Evolutionary conservation across 495 filamentous ascomycete genomes (phyloP).

Genomic region (Lophiostoma macrostomum): DNA sequence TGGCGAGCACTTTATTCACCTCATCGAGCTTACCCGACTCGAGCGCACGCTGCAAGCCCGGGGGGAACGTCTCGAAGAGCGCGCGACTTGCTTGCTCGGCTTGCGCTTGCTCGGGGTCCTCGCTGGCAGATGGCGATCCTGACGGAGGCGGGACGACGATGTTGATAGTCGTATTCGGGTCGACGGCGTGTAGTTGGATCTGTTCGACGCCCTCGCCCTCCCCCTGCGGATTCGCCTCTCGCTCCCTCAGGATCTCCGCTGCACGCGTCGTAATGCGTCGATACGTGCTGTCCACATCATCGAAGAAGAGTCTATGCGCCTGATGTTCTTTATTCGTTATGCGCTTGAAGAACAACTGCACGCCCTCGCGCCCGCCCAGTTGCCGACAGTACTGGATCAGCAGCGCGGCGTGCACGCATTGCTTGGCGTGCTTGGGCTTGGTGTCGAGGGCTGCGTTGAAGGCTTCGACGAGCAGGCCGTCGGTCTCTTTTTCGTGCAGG

Average conservation of each 20-base stretch:
- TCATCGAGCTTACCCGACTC: conserved; percentile 83
- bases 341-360: conserved; percentile 89
- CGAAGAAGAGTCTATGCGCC: conserved; percentile 84
- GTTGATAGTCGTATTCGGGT: conserved; percentile 88
- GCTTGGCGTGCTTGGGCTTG: conserved; percentile 70
- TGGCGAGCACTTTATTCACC: conserved; percentile 93
- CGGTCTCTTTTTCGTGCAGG: conserved; percentile 81
- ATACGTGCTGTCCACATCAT: conserved; percentile 89
- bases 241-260: conserved; percentile 69
- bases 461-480: conserved; percentile 83
- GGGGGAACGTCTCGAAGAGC: conserved; percentile 80
- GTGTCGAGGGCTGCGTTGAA: conserved; percentile 80
- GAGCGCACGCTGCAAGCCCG: conserved; percentile 75
- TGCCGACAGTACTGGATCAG: conserved; percentile 92
- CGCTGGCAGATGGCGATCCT: not conserved
- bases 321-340: conserved; percentile 90
- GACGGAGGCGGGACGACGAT: conserved; percentile 80
- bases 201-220: conserved; percentile 77
- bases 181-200: conserved; percentile 94
- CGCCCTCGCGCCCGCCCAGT: conserved; percentile 82
- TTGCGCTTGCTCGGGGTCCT: conserved; percentile 44
- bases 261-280: conserved; percentile 72
- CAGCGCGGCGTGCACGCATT: conserved; percentile 91
- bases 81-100: conserved; percentile 61
- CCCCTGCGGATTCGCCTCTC: conserved; percentile 59